Percentiles rank a stretch among this genome's conserved stretches.
Conservation (phyloP, 1,284 basidiomycete genomes). For the Athelia psychrophila region DNA sequence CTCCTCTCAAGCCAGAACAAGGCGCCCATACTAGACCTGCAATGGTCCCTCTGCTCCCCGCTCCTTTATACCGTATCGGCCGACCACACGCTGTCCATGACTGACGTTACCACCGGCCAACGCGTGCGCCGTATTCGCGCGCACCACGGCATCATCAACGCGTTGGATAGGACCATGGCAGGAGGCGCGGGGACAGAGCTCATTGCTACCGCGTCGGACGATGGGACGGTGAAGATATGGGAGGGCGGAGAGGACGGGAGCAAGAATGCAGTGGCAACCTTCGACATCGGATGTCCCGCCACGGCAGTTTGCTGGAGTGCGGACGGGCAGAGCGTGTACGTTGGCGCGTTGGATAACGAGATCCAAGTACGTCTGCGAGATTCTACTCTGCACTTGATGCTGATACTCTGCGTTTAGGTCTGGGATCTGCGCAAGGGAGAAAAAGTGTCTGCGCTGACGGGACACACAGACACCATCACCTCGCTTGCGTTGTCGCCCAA, state of each 20-base stretch:
- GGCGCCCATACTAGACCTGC: slow-evolving; percentile 77
- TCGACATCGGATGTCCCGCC: slow-evolving; percentile 84
- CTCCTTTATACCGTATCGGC: slow-evolving; percentile 80
- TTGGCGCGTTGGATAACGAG: slow-evolving; percentile 91
- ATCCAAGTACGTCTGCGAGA: slow-evolving; percentile 68
- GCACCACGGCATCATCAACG: slow-evolving; percentile 87
- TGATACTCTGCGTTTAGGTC: slow-evolving; percentile 46
- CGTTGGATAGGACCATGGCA: slow-evolving; percentile 80
- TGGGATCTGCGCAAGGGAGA: slow-evolving; percentile 84
- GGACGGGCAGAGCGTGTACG: slow-evolving; percentile 83
- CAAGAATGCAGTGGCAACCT: slow-evolving; percentile 76
- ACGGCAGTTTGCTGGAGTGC: slow-evolving; percentile 92
- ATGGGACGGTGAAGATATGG: slow-evolving; percentile 88
- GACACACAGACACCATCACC: slow-evolving; percentile 87
- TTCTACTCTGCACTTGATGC: slow-evolving; percentile 3
- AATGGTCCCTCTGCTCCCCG: slow-evolving; percentile 74
- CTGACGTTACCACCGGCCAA: slow-evolving; percentile 78
- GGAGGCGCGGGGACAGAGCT: slow-evolving; percentile 81
- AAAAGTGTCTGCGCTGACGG: slow-evolving; percentile 72
- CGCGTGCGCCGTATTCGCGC: slow-evolving; percentile 74
- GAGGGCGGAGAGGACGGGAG: slow-evolving; percentile 75
- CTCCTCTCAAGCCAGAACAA: slow-evolving; percentile 72
- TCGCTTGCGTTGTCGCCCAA: slow-evolving; percentile 88
- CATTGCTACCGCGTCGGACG: slow-evolving; percentile 83
- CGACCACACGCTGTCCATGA: slow-evolving; percentile 75